Evolutionary conservation across 2,329 filamentous ascomycete genomes (phyloP).

Genomic region (Colletotrichum limetticola): DNA sequence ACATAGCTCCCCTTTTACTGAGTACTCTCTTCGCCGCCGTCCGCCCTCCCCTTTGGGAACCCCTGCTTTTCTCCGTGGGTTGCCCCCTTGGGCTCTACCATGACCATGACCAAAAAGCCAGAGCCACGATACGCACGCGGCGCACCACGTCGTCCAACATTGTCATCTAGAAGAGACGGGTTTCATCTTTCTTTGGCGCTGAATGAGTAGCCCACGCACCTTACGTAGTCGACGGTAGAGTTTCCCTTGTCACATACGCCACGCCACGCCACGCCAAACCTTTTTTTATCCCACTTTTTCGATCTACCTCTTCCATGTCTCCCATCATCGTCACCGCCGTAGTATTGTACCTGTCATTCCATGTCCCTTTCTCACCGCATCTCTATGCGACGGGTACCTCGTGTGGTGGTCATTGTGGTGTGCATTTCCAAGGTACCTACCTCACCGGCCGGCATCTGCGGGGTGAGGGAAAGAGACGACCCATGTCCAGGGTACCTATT

Average conservation of each 20-base stretch:
- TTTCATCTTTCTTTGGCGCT: conserved; percentile 30
- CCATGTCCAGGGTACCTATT: background rate
- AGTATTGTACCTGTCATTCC: background rate
- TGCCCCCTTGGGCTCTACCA: no score
- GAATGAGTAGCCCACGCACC: background rate
- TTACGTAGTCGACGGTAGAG: background rate
- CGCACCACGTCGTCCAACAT: background rate
- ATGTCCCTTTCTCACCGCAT: background rate
- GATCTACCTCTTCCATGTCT: background rate
- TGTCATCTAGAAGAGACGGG: conserved; percentile 30
- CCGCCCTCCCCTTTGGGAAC: background rate
- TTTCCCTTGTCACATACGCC: conserved; percentile 21
- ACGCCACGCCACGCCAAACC: conserved; percentile 27
- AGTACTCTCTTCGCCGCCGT: no score
- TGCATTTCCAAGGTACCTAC: background rate
- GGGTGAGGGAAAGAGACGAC: background rate
- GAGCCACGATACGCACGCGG: background rate
- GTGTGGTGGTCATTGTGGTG: background rate
- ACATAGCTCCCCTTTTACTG: background rate
- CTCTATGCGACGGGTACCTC: background rate
- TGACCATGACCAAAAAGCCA: background rate
- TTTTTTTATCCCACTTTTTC: conserved; percentile 31
- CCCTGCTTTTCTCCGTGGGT: background rate
- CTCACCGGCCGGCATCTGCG: background rate
- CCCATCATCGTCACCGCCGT: background rate